Conservation (phyloP, 441 rosid species). For the Brassica balearica region DNA sequence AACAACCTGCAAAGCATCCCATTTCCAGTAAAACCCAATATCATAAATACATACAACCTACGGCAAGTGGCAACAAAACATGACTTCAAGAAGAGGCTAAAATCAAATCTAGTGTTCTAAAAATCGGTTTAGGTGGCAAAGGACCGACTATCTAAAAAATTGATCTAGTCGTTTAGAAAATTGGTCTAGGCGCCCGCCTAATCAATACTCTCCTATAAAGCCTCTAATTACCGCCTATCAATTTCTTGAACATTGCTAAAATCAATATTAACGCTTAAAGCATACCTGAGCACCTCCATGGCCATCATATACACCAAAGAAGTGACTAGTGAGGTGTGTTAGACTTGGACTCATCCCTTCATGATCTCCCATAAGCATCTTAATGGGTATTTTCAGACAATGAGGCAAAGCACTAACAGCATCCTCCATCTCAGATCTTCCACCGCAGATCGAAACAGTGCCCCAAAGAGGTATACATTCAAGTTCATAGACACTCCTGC, state of each 20-base stretch:
- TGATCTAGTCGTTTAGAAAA: neutral
- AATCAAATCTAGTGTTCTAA: neutral
- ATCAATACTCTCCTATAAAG: neutral
- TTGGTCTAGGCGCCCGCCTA: neutral
- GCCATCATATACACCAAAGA: constrained; percentile 1
- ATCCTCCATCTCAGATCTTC: neutral
- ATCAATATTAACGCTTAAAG: neutral
- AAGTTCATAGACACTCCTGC: neutral
- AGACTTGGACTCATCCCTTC: constrained; percentile 10
- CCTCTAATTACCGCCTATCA: neutral
- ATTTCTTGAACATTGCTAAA: neutral
- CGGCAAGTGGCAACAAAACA: constrained; percentile 19
- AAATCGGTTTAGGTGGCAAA: neutral
- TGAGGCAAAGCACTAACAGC: neutral
- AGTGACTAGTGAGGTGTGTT: neutral
- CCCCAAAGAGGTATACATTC: constrained; percentile 4
- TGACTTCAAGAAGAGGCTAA: neutral
- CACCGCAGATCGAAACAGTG: neutral
- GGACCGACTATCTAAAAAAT: neutral
- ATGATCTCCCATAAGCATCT: constrained; percentile 5
- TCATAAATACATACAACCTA: constrained; percentile 39
- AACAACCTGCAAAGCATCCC: constrained; percentile 41
- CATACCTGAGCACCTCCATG: neutral
- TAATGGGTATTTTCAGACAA: neutral
- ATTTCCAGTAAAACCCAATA: constrained; percentile 31